Conservation (phyloP, 1,284 basidiomycete genomes). For the Melampsora larici-populina region DNA sequence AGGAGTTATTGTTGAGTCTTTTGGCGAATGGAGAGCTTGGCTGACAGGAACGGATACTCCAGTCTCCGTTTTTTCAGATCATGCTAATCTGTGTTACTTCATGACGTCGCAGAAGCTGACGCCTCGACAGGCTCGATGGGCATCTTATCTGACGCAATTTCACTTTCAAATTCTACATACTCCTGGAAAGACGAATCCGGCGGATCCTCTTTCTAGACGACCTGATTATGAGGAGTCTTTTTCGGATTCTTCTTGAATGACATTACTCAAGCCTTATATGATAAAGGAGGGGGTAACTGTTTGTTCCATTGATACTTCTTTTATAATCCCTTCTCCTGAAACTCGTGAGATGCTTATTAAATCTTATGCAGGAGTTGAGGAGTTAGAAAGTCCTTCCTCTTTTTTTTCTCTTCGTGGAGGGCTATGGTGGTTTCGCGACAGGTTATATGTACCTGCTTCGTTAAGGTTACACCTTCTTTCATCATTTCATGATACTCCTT, state of each 20-base stretch:
- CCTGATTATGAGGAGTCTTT: background rate
- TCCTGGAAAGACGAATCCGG: constrained; percentile 4
- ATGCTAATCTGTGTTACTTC: constrained; percentile 23
- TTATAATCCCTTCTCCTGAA: background rate
- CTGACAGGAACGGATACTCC: background rate
- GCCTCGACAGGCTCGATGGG: no score
- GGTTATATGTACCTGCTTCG: background rate
- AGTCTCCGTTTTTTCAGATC: constrained; percentile 27
- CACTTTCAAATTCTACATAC: constrained; percentile 11
- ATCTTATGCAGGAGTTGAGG: background rate
- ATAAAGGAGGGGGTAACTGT: background rate
- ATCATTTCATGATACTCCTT: constrained; percentile 7
- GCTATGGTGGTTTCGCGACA: background rate
- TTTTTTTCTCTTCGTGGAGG: background rate
- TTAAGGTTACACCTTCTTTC: background rate
- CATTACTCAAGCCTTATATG: background rate
- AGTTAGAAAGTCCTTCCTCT: background rate
- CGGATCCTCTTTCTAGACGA: background rate
- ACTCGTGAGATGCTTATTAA: background rate
- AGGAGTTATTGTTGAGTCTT: background rate
- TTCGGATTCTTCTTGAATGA: background rate
- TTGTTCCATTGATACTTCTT: background rate
- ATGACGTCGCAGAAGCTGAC: no score
- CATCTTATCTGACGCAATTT: constrained; percentile 1
- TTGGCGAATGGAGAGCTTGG: constrained; percentile 27